A percentile compares a stretch with the other conserved stretches of the same genome.
These are phyloP conservation scores for Diaporthe ampelina DNA, from an alignment of 2,329 filamentous ascomycete species.

Conservation along the genomic window DNA sequence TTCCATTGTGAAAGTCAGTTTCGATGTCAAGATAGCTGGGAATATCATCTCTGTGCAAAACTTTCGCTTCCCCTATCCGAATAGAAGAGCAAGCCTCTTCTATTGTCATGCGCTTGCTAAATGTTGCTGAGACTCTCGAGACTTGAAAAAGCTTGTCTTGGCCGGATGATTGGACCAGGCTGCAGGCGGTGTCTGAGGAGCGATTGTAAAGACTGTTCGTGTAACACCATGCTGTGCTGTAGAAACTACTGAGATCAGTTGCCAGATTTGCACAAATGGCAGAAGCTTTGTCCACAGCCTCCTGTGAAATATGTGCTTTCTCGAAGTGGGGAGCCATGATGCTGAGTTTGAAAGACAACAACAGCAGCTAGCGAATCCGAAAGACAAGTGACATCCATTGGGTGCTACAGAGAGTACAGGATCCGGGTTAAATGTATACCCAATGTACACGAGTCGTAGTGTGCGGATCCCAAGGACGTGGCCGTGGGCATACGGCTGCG, in stretches of 20 bases:
- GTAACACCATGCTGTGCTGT: slow-evolving; percentile 3
- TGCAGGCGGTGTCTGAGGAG: not conserved
- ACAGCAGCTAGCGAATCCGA: not conserved
- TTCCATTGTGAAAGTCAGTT: not conserved
- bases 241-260: not conserved
- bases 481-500: not conserved
- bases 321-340: not conserved
- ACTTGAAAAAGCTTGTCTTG: not conserved
- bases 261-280: not conserved
- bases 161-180: not conserved
- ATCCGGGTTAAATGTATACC: not conserved
- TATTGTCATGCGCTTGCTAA: not conserved
- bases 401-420: not conserved
- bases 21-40: not conserved
- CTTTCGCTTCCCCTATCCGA: not conserved
- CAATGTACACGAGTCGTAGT: not conserved
- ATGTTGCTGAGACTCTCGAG: not conserved
- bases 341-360: not conserved
- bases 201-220: not conserved
- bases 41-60: not conserved
- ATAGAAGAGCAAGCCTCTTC: not conserved
- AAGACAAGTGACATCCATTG: not conserved
- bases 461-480: not conserved
- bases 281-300: not conserved
- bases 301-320: not conserved